Evolutionary conservation across 345 rosid genomes (phyloP), one percentile per base, ranked within the genome.

Genomic region (Corchorus olitorius): DNA sequence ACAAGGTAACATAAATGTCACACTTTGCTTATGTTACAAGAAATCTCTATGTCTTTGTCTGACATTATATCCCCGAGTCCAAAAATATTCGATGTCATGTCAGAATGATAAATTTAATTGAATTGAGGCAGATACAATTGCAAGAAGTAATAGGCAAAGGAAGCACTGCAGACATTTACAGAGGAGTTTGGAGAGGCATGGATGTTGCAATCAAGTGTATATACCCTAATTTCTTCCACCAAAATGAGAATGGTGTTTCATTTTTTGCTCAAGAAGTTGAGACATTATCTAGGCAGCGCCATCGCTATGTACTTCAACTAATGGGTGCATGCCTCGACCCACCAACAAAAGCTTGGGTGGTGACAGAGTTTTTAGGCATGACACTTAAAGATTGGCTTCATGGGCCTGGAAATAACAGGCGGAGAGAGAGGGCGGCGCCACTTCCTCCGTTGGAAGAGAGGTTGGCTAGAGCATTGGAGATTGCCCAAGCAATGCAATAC

Each of bases 181-280:
- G 66, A 70, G 92, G 86, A 8, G 71, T 67, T 9, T 88, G 94
- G 91, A 59, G 91, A 79, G 91, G 94, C 43, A 41, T 82, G 13
- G 89, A 88, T 13, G 92, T 87, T n/a, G 92, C 89, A 0, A 89
- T 90, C 61, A 90, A 90, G 75, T 82, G 91, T 86, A 77, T 88
- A 60, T 74, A 16, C 81, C 88, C 87, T 1, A 77, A 79, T 64
- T 86, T 84, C 74, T 88, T 88, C 79, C 54, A 9, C 11, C 7
- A 67, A 3, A 89, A 86, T 60, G 90, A 84, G 8, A 79, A 65
- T 0, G 86, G 86, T 0, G 70, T 70, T 0, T 20, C 77, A 3
- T 87, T 84, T 78, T 86, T 88, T 11, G 87, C 83, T 3, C 92
- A 87, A 79, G 89, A 90, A 75, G 54, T 87, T 9, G 87, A 87